These are phyloP conservation scores for Euphorbia peplus DNA, from an alignment of 345 rosid genomes.

Conservation along the genomic window DNA sequence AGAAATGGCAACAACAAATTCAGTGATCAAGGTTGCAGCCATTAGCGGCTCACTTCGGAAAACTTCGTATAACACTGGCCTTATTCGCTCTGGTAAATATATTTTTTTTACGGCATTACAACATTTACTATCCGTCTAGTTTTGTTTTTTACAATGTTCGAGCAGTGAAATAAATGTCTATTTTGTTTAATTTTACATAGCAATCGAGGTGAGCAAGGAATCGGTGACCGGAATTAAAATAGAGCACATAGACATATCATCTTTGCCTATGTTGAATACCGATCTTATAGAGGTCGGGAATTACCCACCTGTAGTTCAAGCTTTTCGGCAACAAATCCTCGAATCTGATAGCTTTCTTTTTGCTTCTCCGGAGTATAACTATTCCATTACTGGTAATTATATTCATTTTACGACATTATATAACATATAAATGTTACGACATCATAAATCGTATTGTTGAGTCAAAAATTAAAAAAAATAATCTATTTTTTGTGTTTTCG, in stretches of 20 bases:
- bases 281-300: conserved; percentile 60
- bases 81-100: conserved; percentile 4
- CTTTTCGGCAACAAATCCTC: conserved; percentile 54
- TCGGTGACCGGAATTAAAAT: conserved; percentile 44
- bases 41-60: background rate
- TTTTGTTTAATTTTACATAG: conserved; percentile 21
- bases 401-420: background rate
- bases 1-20: background rate
- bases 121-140: too few relatives aligned
- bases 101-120: too few relatives aligned
- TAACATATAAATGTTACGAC: too few relatives aligned
- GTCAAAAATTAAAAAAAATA: too few relatives aligned
- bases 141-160: too few relatives aligned
- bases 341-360: conserved; percentile 55
- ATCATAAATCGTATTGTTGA: too few relatives aligned
- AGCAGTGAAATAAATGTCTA: background rate
- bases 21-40: conserved; percentile 6
- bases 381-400: conserved; percentile 50
- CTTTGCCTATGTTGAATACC: conserved; percentile 63
- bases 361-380: conserved; percentile 77
- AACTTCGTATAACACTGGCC: conserved; percentile 9
- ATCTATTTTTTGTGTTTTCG: too few relatives aligned
- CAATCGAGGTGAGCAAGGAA: conserved; percentile 38
- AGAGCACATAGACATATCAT: conserved; percentile 52
- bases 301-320: conserved; percentile 55